Evolutionary conservation across 257 asterid species (phyloP).

Genomic region (Perilla frutescens): DNA sequence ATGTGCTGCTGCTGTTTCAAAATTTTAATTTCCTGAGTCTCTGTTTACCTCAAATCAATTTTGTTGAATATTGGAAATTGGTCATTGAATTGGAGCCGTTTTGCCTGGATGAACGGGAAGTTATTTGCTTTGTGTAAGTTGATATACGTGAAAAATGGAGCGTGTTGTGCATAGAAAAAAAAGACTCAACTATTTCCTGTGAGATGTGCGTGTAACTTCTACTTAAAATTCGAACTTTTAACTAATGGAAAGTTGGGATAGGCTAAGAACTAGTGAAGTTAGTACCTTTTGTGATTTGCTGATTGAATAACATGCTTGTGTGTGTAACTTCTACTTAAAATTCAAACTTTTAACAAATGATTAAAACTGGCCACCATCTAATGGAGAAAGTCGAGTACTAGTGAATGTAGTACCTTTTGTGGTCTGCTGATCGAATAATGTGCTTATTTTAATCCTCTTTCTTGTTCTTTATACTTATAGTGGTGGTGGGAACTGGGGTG

Average conservation of each 20-base stretch:
- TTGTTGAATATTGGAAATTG: not conserved
- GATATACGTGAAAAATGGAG: not conserved
- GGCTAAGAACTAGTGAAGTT: no score
- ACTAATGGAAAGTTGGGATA: no score
- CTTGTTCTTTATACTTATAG: no score
- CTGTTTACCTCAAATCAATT: not conserved
- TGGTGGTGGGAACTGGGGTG: no score
- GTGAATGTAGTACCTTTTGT: not conserved
- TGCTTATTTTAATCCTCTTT: no score
- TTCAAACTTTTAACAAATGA: not conserved
- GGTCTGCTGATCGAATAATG: no score
- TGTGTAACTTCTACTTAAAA: not conserved
- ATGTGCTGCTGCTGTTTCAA: not conserved
- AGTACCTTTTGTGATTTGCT: not conserved
- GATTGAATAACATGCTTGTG: not conserved
- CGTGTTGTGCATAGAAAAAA: not conserved
- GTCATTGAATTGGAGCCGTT: not conserved
- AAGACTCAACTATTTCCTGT: not conserved
- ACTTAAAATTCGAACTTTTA: not conserved
- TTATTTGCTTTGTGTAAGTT: not conserved
- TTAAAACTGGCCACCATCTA: no score
- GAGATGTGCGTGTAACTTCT: not conserved
- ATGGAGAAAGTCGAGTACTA: not conserved
- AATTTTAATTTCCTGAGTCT: not conserved
- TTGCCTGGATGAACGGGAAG: no score